Base-by-base conservation (phyloP, 1,284 basidiomycete genomes). In the Cutaneotrichosporon sp. region DNA sequence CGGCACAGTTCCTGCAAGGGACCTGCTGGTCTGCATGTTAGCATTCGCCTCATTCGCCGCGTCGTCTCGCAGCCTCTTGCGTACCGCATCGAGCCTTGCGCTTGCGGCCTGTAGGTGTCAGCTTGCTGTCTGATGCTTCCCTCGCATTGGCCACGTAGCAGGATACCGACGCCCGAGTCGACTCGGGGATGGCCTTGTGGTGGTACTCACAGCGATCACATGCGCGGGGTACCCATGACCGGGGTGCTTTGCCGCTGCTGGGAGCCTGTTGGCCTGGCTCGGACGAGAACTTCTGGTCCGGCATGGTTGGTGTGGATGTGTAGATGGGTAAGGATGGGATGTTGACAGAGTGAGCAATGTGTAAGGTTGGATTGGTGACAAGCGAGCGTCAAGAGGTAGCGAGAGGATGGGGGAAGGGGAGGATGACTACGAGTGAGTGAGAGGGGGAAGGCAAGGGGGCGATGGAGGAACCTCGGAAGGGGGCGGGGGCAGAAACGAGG, bases 31-130 rank as follows among this genome's bases (percentile, higher is more conserved):
- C 71, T 73, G 60, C 18, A 14, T 38, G 31, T 29, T 14, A 54
- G 36, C 22, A 24, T 43, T 7, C 34, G 16, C 29, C 11, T n/a
- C n/a, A n/a, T n/a, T n/a, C n/a, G n/a, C n/a, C n/a, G n/a, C n/a
- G n/a, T 7, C 5, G n/a, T 14, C 16, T 22, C 3, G 13, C 10
- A 20, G 4, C 10, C 9, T 6, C 4, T 13, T 10, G 29, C 71
- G 20, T 56, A 71, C 71, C 71, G 56, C 71, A 73, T 49, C 68
- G 65, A 24, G 71, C 68, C 61, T 73, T 73, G 33, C 70, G 64
- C 58, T 70, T 71, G 18, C 71, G 64, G 60, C 71, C 69, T 68
- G 57, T 33, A 22, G 29, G 20, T 14, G 20, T 47, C 51, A 54
- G 42, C 46, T 58, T 8, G 7, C 20, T 24, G 31, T 27, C 43